phyloP scores from a whole-genome alignment of 768 basidiomycete species.

The Phaeotremella skinneri region DNA sequence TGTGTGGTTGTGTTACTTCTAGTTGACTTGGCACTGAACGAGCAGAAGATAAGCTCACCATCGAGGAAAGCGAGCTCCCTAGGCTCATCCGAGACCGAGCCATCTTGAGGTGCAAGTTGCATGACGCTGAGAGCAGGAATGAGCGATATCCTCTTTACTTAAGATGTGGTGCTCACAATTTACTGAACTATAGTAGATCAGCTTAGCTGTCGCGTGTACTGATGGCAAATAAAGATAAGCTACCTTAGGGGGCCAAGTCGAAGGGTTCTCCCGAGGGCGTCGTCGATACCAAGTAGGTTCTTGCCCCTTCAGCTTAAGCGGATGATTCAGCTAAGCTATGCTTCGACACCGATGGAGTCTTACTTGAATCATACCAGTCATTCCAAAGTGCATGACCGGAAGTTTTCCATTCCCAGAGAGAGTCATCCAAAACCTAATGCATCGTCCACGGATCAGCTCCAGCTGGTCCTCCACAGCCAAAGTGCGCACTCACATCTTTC shows the following conservation, averaged over 20 bases:
- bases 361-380: constrained; percentile 80
- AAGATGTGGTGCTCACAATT: constrained; percentile 30
- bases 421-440: constrained; percentile 57
- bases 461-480: not conserved
- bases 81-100: constrained; percentile 47
- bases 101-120: constrained; percentile 57
- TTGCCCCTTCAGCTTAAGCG: constrained; percentile 40
- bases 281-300: constrained; percentile 51
- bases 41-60: constrained; percentile 29
- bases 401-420: constrained; percentile 62
- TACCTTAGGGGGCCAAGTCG: constrained; percentile 48
- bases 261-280: constrained; percentile 33
- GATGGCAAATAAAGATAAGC: constrained; percentile 2
- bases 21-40: not conserved
- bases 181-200: constrained; percentile 33
- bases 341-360: constrained; percentile 23
- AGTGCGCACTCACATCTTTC: constrained; percentile 45
- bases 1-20: too few species aligned
- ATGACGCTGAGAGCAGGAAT: constrained; percentile 53
- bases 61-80: constrained; percentile 69
- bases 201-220: not conserved
- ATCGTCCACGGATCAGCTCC: constrained; percentile 1
- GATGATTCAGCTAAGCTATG: constrained; percentile 4
- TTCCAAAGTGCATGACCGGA: constrained; percentile 77
- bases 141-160: not conserved